Evolutionary conservation across 176 grass and related monocot genomes (phyloP).

Genomic region (Phoenix roebelenii): DNA sequence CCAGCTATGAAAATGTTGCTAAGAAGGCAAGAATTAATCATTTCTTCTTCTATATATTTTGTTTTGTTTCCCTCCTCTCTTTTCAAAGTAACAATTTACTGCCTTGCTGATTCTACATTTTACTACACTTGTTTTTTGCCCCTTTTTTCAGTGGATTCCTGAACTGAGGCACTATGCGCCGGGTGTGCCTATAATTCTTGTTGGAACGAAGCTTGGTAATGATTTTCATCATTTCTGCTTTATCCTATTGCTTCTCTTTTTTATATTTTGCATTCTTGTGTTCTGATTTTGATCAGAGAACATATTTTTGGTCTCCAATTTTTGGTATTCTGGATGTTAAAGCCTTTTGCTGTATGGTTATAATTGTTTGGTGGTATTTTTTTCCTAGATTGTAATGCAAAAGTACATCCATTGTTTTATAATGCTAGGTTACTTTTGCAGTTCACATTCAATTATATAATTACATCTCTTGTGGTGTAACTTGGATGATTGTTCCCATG

Average conservation of each 20-base stretch:
- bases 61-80: background rate
- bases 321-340: too few species aligned
- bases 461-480: too few species aligned
- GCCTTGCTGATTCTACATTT: background rate
- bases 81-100: background rate
- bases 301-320: too few species aligned
- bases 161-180: constrained; percentile 65
- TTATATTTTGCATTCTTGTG: constrained; percentile 1
- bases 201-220: constrained; percentile 87
- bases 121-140: background rate
- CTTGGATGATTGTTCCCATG: too few species aligned
- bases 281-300: background rate
- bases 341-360: too few species aligned
- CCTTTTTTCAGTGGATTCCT: constrained; percentile 62
- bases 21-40: constrained; percentile 50
- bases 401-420: too few species aligned
- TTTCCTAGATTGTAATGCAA: too few species aligned
- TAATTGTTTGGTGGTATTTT: too few species aligned
- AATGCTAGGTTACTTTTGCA: too few species aligned
- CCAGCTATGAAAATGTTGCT: constrained; percentile 70
- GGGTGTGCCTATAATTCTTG: constrained; percentile 57
- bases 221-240: constrained; percentile 5
- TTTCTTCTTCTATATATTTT: constrained; percentile 9
- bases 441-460: too few species aligned
- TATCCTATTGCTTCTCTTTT: background rate